These are phyloP conservation scores for Mangifera indica DNA, from an alignment of 345 rosid species.

Conservation along the genomic window DNA sequence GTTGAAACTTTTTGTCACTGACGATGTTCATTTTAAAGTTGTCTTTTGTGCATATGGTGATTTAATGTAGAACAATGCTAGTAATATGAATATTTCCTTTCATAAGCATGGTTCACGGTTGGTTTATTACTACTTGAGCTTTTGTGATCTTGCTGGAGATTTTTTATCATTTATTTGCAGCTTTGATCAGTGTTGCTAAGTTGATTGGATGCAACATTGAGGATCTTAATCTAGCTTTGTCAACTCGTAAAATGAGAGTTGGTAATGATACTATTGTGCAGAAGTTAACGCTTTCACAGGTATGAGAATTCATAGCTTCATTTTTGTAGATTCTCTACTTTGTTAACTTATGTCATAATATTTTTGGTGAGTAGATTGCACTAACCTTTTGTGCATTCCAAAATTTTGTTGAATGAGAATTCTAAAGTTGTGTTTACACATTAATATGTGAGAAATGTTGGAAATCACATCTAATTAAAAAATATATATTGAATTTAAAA, in stretches of 20 bases:
- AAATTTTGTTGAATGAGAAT: not conserved
- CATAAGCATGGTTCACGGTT: not conserved
- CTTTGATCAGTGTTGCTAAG: constrained; percentile 67
- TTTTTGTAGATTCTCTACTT: not conserved
- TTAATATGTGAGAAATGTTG: not conserved
- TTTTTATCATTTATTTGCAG: constrained; percentile 38
- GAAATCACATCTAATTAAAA: not conserved
- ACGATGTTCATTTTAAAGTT: too few relatives aligned
- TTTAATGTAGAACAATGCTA: too few relatives aligned
- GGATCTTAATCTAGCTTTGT: constrained; percentile 71
- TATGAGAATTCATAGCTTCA: constrained; percentile 23
- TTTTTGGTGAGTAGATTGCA: not conserved
- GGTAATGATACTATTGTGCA: constrained; percentile 88
- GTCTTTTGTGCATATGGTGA: too few relatives aligned
- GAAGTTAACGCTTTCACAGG: constrained; percentile 86
- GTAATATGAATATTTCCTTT: constrained; percentile 3
- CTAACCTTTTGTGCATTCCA: not conserved
- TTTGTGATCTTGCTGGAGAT: constrained; percentile 6
- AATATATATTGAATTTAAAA: not conserved
- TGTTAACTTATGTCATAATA: not conserved
- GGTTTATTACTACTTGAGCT: constrained; percentile 3
- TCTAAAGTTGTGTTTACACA: not conserved
- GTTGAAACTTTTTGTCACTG: too few relatives aligned
- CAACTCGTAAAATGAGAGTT: constrained; percentile 93
- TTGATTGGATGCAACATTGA: constrained; percentile 72